These are phyloP conservation scores for Bryopsis sp. DNA, from an alignment of 139 green algal genomes.

Conservation along the genomic window DNA sequence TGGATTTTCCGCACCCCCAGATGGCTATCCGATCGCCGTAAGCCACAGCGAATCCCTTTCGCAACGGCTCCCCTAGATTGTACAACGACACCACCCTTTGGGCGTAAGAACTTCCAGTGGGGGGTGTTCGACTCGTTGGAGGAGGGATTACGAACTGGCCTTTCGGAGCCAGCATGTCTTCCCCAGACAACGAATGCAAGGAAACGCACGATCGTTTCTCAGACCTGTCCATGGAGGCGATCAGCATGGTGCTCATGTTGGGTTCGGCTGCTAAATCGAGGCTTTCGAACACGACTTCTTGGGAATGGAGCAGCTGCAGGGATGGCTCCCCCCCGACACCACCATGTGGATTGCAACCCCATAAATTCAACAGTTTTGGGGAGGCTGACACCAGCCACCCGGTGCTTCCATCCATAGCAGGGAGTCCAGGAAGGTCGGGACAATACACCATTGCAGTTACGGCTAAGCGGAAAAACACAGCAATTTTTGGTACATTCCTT, in stretches of 20 bases:
- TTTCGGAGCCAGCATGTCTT: neutral
- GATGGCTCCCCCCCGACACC: neutral
- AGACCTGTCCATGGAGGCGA: neutral
- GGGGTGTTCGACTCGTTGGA: too few species aligned
- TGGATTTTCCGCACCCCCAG: neutral
- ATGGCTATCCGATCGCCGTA: neutral
- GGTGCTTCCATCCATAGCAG: neutral
- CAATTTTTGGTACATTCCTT: too few species aligned
- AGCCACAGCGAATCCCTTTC: neutral
- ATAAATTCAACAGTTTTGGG: neutral
- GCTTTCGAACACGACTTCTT: neutral
- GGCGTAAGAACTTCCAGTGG: neutral
- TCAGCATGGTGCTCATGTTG: neutral
- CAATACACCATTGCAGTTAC: neutral
- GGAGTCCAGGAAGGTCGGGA: neutral
- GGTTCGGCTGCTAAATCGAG: neutral
- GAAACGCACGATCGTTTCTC: neutral
- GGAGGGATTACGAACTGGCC: neutral
- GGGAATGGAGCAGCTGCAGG: neutral
- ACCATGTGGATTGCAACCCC: neutral
- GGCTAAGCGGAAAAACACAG: too few species aligned
- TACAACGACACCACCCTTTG: neutral
- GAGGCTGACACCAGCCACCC: neutral
- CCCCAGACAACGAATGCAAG: neutral
- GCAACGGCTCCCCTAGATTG: neutral